phyloP scores from a whole-genome alignment of 306 rosid genomes.

The peach (Prunus persica) region DNA sequence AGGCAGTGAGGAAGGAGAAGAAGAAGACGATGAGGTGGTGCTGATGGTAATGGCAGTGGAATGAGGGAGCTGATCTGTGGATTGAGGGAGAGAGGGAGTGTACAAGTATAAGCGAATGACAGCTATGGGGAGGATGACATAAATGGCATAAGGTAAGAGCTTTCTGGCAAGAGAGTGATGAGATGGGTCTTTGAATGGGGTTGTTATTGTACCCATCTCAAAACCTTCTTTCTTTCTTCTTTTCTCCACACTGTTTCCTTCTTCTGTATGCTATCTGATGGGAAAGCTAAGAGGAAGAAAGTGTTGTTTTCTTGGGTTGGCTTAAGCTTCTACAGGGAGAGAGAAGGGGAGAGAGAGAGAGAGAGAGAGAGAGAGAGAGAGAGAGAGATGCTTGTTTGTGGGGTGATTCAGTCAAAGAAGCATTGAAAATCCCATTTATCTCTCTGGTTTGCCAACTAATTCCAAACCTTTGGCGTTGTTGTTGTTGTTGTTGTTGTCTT shows the following conservation, averaged over 20 bases:
- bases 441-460: slow-evolving; percentile 21
- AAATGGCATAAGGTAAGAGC: slow-evolving; percentile 56
- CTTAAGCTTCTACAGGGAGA: not conserved
- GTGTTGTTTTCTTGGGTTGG: not conserved
- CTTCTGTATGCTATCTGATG: not conserved
- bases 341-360: not conserved
- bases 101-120: slow-evolving; percentile 58
- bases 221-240: not conserved
- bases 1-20: slow-evolving; percentile 22
- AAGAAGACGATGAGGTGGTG: slow-evolving; percentile 17
- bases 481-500: slow-evolving; percentile 10
- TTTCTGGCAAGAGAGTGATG: slow-evolving; percentile 30
- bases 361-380: not conserved
- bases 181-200: slow-evolving; percentile 48
- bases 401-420: slow-evolving; percentile 17
- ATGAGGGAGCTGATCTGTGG: slow-evolving; percentile 35
- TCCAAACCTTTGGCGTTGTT: slow-evolving; percentile 13
- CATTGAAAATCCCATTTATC: slow-evolving; percentile 16
- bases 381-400: not conserved
- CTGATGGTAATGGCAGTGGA: slow-evolving; percentile 24
- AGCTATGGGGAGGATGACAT: slow-evolving; percentile 60
- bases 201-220: slow-evolving; percentile 41
- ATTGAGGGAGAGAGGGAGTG: slow-evolving; percentile 43
- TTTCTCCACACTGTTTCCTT: not conserved
- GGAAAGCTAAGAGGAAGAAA: not conserved